Conservation (phyloP, 495 filamentous ascomycete genomes). For the Lophium mytilinum region DNA sequence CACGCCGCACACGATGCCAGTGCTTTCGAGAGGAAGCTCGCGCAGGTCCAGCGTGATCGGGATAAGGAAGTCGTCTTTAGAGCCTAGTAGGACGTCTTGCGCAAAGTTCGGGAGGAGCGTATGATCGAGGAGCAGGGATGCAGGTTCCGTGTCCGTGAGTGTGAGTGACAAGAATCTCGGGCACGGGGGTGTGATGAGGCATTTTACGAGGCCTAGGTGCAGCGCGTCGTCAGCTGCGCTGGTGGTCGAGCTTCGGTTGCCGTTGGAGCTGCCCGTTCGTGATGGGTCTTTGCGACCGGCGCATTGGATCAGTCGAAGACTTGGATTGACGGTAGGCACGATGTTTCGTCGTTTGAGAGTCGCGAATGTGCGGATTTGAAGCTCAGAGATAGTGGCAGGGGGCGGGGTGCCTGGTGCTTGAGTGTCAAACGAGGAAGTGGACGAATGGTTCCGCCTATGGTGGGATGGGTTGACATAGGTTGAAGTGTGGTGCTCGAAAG, state of each 20-base stretch:
- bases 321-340: slow-evolving; percentile 57
- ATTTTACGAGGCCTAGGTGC: slow-evolving; percentile 58
- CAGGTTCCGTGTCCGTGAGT: slow-evolving; percentile 73
- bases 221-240: slow-evolving; percentile 44
- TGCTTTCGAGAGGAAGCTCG: slow-evolving; percentile 76
- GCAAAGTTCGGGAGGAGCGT: slow-evolving; percentile 52
- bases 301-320: slow-evolving; percentile 72
- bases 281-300: slow-evolving; percentile 53
- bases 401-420: slow-evolving; percentile 63
- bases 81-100: slow-evolving; percentile 62
- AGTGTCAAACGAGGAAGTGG: slow-evolving; percentile 40
- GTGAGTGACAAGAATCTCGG: slow-evolving; percentile 74
- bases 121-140: slow-evolving; percentile 74
- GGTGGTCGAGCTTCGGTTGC: slow-evolving; percentile 8
- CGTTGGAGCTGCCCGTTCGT: slow-evolving; percentile 24
- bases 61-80: slow-evolving; percentile 69
- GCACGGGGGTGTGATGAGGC: slow-evolving; percentile 58
- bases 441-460: slow-evolving; percentile 44
- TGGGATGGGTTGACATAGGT: slow-evolving; percentile 53
- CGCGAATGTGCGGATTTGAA: slow-evolving; percentile 75
- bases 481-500: slow-evolving; percentile 66
- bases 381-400: slow-evolving; percentile 63
- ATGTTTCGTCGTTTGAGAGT: slow-evolving; percentile 67
- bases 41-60: slow-evolving; percentile 84
- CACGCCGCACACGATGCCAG: slow-evolving; percentile 89